Evolutionary conservation across 148 eudicot genomes (phyloP).

Genomic region (Rhododendron molle): DNA sequence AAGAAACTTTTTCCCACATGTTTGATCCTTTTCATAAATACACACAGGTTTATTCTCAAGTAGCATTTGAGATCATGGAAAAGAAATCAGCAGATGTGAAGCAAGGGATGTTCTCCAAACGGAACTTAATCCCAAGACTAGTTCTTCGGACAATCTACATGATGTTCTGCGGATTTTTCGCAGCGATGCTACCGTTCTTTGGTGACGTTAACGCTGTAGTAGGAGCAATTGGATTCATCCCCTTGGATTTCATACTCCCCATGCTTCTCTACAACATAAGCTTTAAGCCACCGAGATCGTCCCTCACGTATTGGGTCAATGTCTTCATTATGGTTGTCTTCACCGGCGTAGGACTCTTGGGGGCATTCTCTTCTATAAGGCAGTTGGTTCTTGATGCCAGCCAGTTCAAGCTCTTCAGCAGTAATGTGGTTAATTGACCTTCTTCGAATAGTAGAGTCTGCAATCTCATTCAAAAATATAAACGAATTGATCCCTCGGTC

Average conservation of each 20-base stretch:
- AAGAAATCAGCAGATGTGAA: conserved; percentile 77
- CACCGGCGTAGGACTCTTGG: conserved; percentile 68
- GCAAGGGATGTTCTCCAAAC: conserved; percentile 70
- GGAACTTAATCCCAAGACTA: conserved; percentile 78
- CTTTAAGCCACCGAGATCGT: conserved; percentile 17
- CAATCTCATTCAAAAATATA: background rate
- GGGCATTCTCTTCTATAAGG: conserved; percentile 68
- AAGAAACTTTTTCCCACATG: background rate
- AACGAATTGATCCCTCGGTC: background rate
- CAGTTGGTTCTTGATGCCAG: conserved; percentile 54
- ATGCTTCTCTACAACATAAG: conserved; percentile 94
- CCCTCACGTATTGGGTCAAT: conserved; percentile 42
- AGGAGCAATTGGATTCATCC: conserved; percentile 87
- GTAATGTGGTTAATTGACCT: background rate
- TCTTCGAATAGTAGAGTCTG: background rate
- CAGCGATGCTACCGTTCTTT: conserved; percentile 95
- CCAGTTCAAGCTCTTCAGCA: conserved; percentile 7
- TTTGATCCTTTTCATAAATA: background rate
- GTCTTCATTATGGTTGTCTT: conserved; percentile 54
- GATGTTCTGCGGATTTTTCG: conserved; percentile 69
- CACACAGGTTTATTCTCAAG: conserved; percentile 87
- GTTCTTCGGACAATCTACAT: conserved; percentile 67
- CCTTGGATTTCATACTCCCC: conserved; percentile 85
- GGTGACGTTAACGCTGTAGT: conserved; percentile 82
- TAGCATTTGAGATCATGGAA: conserved; percentile 92